A percentile compares a stretch with the other conserved stretches of the same genome.
These are phyloP conservation scores for Xylaria sp. DNA, from an alignment of 2,329 filamentous ascomycete genomes.

Conservation along the genomic window DNA sequence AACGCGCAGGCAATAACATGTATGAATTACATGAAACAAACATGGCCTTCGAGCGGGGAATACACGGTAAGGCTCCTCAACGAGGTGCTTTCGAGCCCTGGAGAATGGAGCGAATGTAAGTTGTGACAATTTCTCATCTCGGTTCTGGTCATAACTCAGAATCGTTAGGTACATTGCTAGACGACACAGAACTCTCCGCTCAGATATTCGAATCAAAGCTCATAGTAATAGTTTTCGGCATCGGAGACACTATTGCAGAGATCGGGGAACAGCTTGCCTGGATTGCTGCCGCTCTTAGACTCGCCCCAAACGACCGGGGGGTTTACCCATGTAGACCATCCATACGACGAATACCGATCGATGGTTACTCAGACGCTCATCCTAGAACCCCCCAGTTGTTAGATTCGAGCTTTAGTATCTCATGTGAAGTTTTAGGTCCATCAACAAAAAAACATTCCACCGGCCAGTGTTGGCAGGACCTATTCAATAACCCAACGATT, in stretches of 20 bases:
- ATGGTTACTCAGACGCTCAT: neutral
- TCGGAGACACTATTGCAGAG: neutral
- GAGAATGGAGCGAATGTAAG: neutral
- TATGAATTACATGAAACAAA: slow-evolving; percentile 12
- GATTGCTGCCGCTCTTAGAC: neutral
- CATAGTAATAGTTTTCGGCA: neutral
- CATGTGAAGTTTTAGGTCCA: neutral
- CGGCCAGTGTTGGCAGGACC: neutral
- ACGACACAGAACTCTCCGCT: neutral
- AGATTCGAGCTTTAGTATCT: neutral
- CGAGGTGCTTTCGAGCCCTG: neutral
- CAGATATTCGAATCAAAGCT: neutral
- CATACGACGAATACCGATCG: neutral
- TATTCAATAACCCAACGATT: neutral
- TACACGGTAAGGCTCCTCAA: neutral
- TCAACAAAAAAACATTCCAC: neutral
- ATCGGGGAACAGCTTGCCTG: slow-evolving; percentile 2
- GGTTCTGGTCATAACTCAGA: neutral
- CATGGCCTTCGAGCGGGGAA: slow-evolving; percentile 10
- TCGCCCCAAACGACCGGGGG: neutral
- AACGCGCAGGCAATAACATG: slow-evolving; percentile 12
- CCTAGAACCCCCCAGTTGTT: neutral
- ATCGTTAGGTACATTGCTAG: neutral
- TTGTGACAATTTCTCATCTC: neutral
- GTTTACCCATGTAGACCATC: neutral